A percentile compares a stretch with the other conserved stretches of the same genome.
These are phyloP conservation scores for Sporisorium sorghi DNA, from an alignment of 1,284 basidiomycete species.

Conservation along the genomic window DNA sequence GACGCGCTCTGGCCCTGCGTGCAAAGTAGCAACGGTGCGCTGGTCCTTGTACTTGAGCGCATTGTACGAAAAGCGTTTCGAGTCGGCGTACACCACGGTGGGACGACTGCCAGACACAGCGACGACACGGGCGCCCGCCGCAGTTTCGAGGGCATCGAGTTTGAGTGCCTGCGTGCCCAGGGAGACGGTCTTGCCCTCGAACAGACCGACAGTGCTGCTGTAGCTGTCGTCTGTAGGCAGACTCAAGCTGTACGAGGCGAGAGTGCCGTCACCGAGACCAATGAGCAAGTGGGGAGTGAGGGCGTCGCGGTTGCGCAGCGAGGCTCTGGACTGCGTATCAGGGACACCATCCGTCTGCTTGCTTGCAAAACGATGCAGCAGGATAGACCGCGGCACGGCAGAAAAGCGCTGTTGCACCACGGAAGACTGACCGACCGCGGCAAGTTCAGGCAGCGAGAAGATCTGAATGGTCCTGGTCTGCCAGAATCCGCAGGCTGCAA, in stretches of 20 bases:
- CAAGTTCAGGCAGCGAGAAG: conserved; percentile 73
- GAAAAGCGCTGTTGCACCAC: conserved; percentile 26
- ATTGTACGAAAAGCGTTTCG: conserved; percentile 62
- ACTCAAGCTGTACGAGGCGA: conserved; percentile 75
- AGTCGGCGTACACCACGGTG: conserved; percentile 60
- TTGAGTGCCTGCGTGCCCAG: conserved; percentile 79
- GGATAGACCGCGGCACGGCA: conserved; percentile 76
- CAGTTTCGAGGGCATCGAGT: conserved; percentile 70
- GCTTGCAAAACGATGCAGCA: conserved; percentile 77
- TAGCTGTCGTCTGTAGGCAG: conserved; percentile 42
- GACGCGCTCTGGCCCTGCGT: conserved; percentile 18
- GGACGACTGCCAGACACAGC: conserved; percentile 65
- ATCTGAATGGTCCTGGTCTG: conserved; percentile 77
- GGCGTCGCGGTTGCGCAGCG: conserved; percentile 28
- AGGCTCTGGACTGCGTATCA: conserved; percentile 3
- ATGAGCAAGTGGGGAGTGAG: conserved; percentile 75
- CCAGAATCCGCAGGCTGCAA: conserved; percentile 82
- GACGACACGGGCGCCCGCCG: conserved; percentile 51
- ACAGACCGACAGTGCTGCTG: conserved; percentile 56
- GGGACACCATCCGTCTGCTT: conserved; percentile 3
- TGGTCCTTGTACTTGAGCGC: conserved; percentile 61
- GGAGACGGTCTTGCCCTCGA: conserved; percentile 75
- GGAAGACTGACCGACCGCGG: conserved; percentile 56
- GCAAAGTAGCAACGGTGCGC: conserved; percentile 44
- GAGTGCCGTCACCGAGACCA: conserved; percentile 82